Conservation (phyloP, 352 stramenopile genomes). For the Phytopythium cucurbitacearum region DNA sequence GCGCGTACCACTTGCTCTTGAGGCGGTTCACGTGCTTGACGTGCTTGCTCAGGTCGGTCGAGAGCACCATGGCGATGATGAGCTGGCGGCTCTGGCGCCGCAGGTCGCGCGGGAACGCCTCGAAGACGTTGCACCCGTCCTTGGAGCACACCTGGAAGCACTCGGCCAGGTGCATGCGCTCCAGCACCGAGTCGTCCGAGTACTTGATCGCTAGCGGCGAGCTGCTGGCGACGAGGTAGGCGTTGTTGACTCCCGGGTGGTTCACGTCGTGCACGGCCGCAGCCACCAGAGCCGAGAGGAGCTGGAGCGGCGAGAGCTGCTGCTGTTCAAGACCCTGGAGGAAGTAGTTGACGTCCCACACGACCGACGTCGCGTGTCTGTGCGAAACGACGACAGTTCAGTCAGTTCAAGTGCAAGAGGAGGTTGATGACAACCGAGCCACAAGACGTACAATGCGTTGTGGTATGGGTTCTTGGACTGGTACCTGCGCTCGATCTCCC, state of each 20-base stretch:
- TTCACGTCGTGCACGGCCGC: constrained; percentile 91
- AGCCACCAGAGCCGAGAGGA: constrained; percentile 85
- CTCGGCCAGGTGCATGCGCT: constrained; percentile 73
- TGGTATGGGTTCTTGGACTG: constrained; percentile 76
- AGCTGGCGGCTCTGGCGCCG: constrained; percentile 50
- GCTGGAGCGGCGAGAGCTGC: constrained; percentile 33
- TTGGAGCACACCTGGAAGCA: constrained; percentile 64
- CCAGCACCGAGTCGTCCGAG: constrained; percentile 91
- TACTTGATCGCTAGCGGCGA: constrained; percentile 90
- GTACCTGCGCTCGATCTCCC: constrained; percentile 68
- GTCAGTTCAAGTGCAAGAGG: background rate
- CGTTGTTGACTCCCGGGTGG: constrained; percentile 91
- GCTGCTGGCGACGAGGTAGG: constrained; percentile 82
- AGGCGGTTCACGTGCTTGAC: constrained; percentile 72
- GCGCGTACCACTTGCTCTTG: constrained; percentile 65
- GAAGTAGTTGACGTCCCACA: constrained; percentile 74
- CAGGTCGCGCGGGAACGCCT: constrained; percentile 47
- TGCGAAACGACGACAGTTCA: constrained; percentile 2
- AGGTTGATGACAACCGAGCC: background rate
- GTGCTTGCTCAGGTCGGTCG: constrained; percentile 74
- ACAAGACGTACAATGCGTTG: constrained; percentile 54
- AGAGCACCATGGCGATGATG: constrained; percentile 83
- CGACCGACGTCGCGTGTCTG: constrained; percentile 66
- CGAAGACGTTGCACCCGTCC: constrained; percentile 67
- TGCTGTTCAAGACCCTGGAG: constrained; percentile 37